A percentile compares a stretch with the other conserved stretches of the same genome.
These are phyloP conservation scores for Lichtheimia ramosa DNA, from an alignment of 371 early-diverging fungal species.

Conservation along the genomic window DNA sequence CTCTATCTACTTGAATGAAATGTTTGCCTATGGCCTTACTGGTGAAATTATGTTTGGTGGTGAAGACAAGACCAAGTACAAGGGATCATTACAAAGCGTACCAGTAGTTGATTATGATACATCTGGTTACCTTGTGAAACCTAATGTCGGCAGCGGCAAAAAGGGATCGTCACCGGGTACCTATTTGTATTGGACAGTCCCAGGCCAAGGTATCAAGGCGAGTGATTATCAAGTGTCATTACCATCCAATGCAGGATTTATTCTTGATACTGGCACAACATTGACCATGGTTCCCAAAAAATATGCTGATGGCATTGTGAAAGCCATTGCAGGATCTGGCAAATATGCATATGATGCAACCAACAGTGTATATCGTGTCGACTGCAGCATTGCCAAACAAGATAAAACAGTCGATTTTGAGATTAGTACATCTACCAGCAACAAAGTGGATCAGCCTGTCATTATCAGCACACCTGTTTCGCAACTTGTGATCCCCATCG, in stretches of 20 bases:
- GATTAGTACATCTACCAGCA: slow-evolving; percentile 5
- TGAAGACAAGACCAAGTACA: slow-evolving; percentile 16
- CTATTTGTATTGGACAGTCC: slow-evolving; percentile 26
- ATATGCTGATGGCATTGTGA: slow-evolving; percentile 15
- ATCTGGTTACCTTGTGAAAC: slow-evolving; percentile 7
- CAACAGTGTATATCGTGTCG: slow-evolving; percentile 18
- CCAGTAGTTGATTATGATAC: slow-evolving; percentile 27
- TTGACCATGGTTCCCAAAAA: slow-evolving; percentile 21
- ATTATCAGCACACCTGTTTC: slow-evolving; percentile 23
- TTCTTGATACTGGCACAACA: slow-evolving; percentile 35
- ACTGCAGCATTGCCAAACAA: slow-evolving; percentile 16
- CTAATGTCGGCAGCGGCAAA: slow-evolving; percentile 11
- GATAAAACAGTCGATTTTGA: slow-evolving; percentile 16
- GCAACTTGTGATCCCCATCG: slow-evolving; percentile 24
- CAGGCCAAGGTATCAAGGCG: slow-evolving; percentile 17
- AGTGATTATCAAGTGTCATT: not conserved
- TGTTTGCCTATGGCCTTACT: slow-evolving; percentile 9
- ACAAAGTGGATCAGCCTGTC: slow-evolving; percentile 4
- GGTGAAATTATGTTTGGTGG: slow-evolving; percentile 36
- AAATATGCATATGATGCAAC: slow-evolving; percentile 9
- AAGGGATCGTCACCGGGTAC: slow-evolving; percentile 1
- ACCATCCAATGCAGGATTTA: slow-evolving; percentile 9
- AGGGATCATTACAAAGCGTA: slow-evolving; percentile 20
- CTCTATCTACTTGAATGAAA: slow-evolving; percentile 21
- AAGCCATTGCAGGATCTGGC: slow-evolving; percentile 15